Percentiles rank a stretch among this genome's conserved stretches.
Evolutionary conservation across 2,329 filamentous ascomycete species (phyloP).

Genomic region (Microdochium bolleyi): DNA sequence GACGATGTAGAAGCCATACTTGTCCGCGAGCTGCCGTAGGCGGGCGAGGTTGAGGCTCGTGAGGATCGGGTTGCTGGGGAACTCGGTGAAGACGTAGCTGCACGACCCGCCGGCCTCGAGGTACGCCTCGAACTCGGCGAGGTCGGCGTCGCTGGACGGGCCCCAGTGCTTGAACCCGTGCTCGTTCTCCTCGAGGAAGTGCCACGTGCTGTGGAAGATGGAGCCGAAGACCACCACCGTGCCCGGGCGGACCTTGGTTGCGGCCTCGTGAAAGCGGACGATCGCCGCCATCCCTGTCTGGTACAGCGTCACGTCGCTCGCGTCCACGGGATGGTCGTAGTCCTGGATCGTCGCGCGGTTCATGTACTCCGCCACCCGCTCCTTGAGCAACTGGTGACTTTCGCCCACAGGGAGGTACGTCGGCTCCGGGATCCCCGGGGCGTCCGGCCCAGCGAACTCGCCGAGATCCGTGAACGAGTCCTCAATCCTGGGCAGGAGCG

Average conservation of each 20-base stretch:
- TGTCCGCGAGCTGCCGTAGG: slow-evolving; percentile 25
- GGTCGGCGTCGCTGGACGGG: slow-evolving; percentile 27
- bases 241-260: slow-evolving; percentile 23
- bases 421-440: slow-evolving; percentile 17
- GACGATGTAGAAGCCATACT: slow-evolving; percentile 34
- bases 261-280: slow-evolving; percentile 29
- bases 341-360: slow-evolving; percentile 27
- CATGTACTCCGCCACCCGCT: slow-evolving; percentile 31
- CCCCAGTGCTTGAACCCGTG: slow-evolving; percentile 40
- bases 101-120: slow-evolving; percentile 30
- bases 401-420: slow-evolving; percentile 28
- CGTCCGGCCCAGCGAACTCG: slow-evolving; percentile 11
- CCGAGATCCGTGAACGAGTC: slow-evolving; percentile 22
- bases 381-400: slow-evolving; percentile 27
- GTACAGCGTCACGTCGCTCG: slow-evolving; percentile 42
- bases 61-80: slow-evolving; percentile 37
- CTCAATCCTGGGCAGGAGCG: slow-evolving; percentile 28
- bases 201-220: slow-evolving; percentile 41
- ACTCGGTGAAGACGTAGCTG: slow-evolving; percentile 41
- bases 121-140: slow-evolving; percentile 36
- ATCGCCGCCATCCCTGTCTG: slow-evolving; percentile 47
- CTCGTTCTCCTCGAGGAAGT: slow-evolving; percentile 34
- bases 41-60: slow-evolving; percentile 29
- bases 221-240: slow-evolving; percentile 37
- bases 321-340: slow-evolving; percentile 11